A percentile compares a stretch with the other conserved stretches of the same genome.
phyloP scores from a whole-genome alignment of 163 green algal species.

The Trebouxia gelatinosa region DNA sequence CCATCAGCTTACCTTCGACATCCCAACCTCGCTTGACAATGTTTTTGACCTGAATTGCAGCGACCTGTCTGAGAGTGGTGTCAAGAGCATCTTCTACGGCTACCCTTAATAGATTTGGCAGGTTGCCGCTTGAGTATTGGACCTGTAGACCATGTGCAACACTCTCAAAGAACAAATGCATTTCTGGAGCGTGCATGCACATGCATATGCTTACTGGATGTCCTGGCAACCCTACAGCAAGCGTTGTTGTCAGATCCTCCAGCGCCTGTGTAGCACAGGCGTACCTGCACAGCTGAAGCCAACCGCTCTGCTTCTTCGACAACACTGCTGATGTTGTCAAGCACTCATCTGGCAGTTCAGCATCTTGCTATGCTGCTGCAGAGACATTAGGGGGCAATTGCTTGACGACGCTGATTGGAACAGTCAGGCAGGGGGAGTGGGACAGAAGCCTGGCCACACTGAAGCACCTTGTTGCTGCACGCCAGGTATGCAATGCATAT shows the following conservation, averaged over 20 bases:
- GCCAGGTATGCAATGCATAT: too few relatives aligned
- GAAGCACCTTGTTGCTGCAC: conserved; percentile 45
- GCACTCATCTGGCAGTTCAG: too few relatives aligned
- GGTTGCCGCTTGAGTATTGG: conserved; percentile 65
- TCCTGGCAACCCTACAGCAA: too few relatives aligned
- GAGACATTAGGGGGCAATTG: conserved; percentile 66
- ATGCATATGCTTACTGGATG: too few relatives aligned
- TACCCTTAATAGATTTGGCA: conserved; percentile 79
- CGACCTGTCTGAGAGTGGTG: conserved; percentile 76
- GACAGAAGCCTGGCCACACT: conserved; percentile 50
- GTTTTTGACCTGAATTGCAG: conserved; percentile 95
- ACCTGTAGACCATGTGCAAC: conserved; percentile 44
- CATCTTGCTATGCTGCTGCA: too few relatives aligned
- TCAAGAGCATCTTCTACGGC: conserved; percentile 72
- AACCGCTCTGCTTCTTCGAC: too few relatives aligned
- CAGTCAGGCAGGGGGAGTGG: conserved; percentile 52
- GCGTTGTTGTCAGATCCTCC: too few relatives aligned
- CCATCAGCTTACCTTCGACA: conserved; percentile 38
- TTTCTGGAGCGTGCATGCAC: too few relatives aligned
- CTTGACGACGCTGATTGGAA: conserved; percentile 52
- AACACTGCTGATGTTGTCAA: too few relatives aligned
- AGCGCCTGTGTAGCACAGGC: too few relatives aligned
- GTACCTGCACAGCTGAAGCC: too few relatives aligned
- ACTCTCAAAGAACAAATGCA: too few relatives aligned
- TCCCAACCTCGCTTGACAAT: conserved; percentile 82